Evolutionary conservation across 2,329 filamentous ascomycete genomes (phyloP), one percentile per base, ranked within the genome.

Genomic region (Clarireedia monteithiana): DNA sequence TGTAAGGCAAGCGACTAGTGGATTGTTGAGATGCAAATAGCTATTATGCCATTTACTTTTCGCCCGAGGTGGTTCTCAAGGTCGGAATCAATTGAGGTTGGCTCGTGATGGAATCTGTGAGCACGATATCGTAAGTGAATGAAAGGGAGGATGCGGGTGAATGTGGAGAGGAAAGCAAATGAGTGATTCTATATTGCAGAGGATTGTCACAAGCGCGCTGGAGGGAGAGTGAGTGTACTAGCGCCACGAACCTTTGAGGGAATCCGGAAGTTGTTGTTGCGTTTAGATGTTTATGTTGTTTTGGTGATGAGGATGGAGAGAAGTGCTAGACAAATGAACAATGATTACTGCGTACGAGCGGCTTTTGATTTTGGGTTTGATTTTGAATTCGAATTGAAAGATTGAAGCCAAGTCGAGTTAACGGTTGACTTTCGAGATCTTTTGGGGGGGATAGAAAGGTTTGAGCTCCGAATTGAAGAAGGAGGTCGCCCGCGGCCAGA

Each of bases 401-500:
- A 60, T 48, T 58, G 38, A 65, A 63, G 60, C 60, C 66, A 71
- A 69, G 60, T 44, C 66, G 67, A 68, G 62, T 66, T 67, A 71
- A 70, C 68, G 68, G 68, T 69, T 69, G 70, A 72, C 67, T 40
- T 44, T 54, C 38, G 4, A 15, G 24, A 20, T 27, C 27, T 20
- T 34, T 50, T 55, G 30, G 6, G 10, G n/a, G n/a, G 26, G 15
- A 23, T 66, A 68, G 72, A 76, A 52, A 57, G 58, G 20, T 55
- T 42, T 14, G 52, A 17, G 12, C 42, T 26, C 38, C 54, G 64
- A 68, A 68, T 66, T 59, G 66, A 69, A 68, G 65, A 68, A 67
- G 65, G 72, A 77, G 78, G 79, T 78, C 78, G 79, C 79, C 79
- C 77, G 79, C 78, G 78, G 74, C 79, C 78, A 67, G 62, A 68